phyloP scores from a whole-genome alignment of 805 yeast genomes.

The Nematodospora valgi region DNA sequence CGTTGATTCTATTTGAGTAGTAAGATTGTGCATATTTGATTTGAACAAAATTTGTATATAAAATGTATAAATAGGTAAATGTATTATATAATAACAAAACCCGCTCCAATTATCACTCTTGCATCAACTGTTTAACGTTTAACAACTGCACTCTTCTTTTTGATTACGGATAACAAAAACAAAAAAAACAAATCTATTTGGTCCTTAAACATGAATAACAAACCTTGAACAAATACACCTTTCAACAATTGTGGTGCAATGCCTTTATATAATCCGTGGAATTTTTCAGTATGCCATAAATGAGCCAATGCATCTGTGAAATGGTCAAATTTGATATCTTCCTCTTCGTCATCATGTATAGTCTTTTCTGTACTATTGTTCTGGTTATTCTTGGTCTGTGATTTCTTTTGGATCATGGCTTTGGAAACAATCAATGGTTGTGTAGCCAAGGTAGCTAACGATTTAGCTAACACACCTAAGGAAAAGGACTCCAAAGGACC shows the following conservation, averaged over 20 bases:
- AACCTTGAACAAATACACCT: conserved; percentile 82
- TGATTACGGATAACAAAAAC: conserved; percentile 27
- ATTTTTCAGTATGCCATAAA: conserved; percentile 62
- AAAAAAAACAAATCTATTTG: conserved; percentile 47
- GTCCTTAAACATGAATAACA: conserved; percentile 78
- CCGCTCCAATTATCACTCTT: conserved; percentile 1
- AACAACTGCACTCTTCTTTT: too few relatives aligned
- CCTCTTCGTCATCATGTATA: conserved; percentile 26
- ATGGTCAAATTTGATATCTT: conserved; percentile 45
- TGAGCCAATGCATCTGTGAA: conserved; percentile 63
- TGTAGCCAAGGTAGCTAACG: conserved; percentile 73
- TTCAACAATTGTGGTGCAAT: conserved; percentile 74
- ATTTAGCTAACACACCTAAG: conserved; percentile 77
- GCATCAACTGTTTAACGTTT: not conserved
- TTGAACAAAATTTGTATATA: too few relatives aligned
- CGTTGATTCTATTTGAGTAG: too few relatives aligned
- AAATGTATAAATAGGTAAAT: too few relatives aligned
- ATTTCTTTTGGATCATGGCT: conserved; percentile 66
- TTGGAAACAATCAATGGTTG: conserved; percentile 85
- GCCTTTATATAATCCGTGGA: conserved; percentile 72
- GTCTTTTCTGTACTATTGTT: conserved; percentile 10
- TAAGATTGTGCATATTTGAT: too few relatives aligned
- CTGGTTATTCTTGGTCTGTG: conserved; percentile 20
- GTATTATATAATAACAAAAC: too few relatives aligned
- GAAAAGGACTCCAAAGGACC: conserved; percentile 63